Evolutionary conservation across 192 early-diverging fungal genomes (phyloP), one percentile per base, ranked within the genome.

Genomic region (Backusella circina): DNA sequence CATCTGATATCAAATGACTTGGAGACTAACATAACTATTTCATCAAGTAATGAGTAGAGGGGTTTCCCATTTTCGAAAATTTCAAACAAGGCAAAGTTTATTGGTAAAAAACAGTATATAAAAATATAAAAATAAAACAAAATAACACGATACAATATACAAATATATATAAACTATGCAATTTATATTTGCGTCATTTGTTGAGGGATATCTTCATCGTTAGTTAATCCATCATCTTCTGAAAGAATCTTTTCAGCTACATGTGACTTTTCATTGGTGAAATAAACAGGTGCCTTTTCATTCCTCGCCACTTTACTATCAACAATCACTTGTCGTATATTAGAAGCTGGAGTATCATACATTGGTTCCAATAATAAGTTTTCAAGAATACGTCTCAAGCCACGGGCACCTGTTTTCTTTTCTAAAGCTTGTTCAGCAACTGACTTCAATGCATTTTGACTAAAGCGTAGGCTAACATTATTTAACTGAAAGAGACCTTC

Each of bases 391-490:
- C 95, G 79, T 31, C 95, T 86, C 72, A 96, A 82, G 8, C 95
- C 95, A 41, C 95, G 90, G 9, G 95, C 95, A 10, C 95, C 95
- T 0, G 95, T 95, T 70, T 95, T 91, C 81, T 93, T 95, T 73
- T 89, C 86, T 16, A 91, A 87, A 0, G 94, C 95, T 66, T 90
- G 86, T 57, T 89, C 82, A 5, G 95, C 95, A 79, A 95, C 91
- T 18, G 80, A 77, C 26, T 84, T 78, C 0, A 96, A 84, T 28
- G 94, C 93, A 6, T 83, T 70, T 28, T 87, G 84, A 8, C 92
- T 92, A 73, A 95, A 94, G 2, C 89, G 85, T 32, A 96, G 80
- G 68, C 12, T 74, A 72, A 92, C 88, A 15, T 89, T 83, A 69
- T 86, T 90, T 38, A 90, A 73, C 21, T 82, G 86, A 84, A 96